Base-by-base conservation (phyloP, 768 basidiomycete genomes). In the Hygrophorus pudorinus region DNA sequence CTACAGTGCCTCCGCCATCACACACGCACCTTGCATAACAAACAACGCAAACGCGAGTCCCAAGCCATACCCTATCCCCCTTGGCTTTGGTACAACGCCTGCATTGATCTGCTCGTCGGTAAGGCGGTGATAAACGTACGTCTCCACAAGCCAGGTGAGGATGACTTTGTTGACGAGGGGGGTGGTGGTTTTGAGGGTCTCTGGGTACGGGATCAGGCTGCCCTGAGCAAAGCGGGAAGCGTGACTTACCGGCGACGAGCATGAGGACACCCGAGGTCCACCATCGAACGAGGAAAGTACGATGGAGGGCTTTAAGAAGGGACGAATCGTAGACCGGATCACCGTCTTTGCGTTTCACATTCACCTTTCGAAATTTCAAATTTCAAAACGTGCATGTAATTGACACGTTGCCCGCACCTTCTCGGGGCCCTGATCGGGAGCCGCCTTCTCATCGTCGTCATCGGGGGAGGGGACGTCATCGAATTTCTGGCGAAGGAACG, bases 41-140 rank as follows among this genome's bases (percentile, higher is more conserved):
- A 73, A 75, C 13, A 76, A 51, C 6, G 61, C 75, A 31, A 74
- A 57, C 3, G 67, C 74, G 4, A 76, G 51, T 2, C 75, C 76
- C 39, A 78, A 68, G 0, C 75, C 75, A 52, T 71, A 72, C 1
- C 75, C 75, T 13, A 77, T 62, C 3, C 66, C 65, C 27, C 55
- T 58, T 2, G 75, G 73, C 7, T 67, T 38, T 5, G 55, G 58
- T 3, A 56, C 43, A 7, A 55, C 47, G 1, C 52, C 58, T 11
- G 9, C 13, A 9, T 14, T 4, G 24, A 56, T 57, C 41, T 66
- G 50, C 20, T 55, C 60, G 2, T 63, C 57, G 4, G 55, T 50
- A n/a, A 61, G 59, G 42, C 49, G 62, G 52, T 53, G 57, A 43
- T 61, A 68, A 18, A 51, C 38, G 49, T 67, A 75, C 9, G 68